Evolutionary conservation across 495 filamentous ascomycete genomes (phyloP).

Genomic region (Pyronema domesticum): DNA sequence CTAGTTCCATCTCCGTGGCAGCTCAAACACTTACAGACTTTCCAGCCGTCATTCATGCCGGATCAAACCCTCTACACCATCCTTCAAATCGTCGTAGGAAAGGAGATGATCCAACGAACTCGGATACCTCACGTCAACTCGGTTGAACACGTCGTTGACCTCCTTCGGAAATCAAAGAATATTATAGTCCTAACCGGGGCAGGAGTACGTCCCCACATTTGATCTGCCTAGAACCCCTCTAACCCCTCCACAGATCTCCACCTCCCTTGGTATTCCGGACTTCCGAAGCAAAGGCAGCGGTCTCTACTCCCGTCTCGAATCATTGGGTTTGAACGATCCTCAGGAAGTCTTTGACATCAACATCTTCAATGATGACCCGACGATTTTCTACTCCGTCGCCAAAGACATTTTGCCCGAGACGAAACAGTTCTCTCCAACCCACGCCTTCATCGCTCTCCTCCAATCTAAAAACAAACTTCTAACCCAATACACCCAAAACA

Average conservation of each 20-base stretch:
- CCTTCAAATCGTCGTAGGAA: conserved; percentile 55
- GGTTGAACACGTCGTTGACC: conserved; percentile 65
- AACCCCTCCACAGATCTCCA: conserved; percentile 42
- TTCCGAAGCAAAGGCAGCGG: conserved; percentile 73
- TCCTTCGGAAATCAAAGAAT: conserved; percentile 58
- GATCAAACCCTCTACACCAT: conserved; percentile 24
- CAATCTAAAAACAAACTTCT: conserved; percentile 78
- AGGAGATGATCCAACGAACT: conserved; percentile 64
- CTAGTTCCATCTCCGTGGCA: background rate
- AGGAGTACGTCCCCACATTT: conserved; percentile 37
- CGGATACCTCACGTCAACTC: conserved; percentile 72
- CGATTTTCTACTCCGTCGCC: conserved; percentile 80
- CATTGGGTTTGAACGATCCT: conserved; percentile 57
- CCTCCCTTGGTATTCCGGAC: conserved; percentile 75
- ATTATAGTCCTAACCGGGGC: conserved; percentile 90
- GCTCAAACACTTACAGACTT: no score
- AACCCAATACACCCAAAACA: conserved; percentile 97
- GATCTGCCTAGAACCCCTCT: background rate
- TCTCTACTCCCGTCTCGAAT: conserved; percentile 66
- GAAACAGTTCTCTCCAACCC: conserved; percentile 66
- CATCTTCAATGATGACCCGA: conserved; percentile 70
- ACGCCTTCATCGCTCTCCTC: conserved; percentile 87
- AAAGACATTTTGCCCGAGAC: conserved; percentile 71
- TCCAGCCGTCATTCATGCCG: background rate
- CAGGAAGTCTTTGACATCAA: conserved; percentile 90